These are phyloP conservation scores for Kwoniella shandongensis DNA, from an alignment of 768 basidiomycete genomes.

Conservation along the genomic window DNA sequence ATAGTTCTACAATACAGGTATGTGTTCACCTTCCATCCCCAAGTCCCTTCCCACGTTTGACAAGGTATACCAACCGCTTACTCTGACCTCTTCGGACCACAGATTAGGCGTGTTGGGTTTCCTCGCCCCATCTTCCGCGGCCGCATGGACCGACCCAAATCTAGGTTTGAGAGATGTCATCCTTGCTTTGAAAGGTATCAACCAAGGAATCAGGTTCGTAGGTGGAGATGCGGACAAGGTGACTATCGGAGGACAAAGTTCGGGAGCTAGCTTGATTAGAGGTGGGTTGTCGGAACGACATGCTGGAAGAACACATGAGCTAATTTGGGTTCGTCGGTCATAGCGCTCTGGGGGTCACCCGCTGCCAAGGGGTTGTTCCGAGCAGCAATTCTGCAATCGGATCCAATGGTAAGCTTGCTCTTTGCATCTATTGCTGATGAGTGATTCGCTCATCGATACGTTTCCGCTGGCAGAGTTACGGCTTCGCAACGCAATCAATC, in stretches of 20 bases:
- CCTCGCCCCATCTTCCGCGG: conserved; percentile 60
- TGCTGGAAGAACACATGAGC: background rate
- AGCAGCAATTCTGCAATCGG: conserved; percentile 78
- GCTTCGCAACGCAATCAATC: conserved; percentile 63
- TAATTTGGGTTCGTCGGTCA: background rate
- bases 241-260: conserved; percentile 78
- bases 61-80: background rate
- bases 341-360: conserved; percentile 69
- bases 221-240: conserved; percentile 64
- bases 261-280: conserved; percentile 74
- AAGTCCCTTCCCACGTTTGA: conserved; percentile 55
- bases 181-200: conserved; percentile 68
- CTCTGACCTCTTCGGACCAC: conserved; percentile 48
- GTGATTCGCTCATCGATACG: background rate
- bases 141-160: conserved; percentile 57
- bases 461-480: conserved; percentile 59
- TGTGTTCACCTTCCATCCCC: no score
- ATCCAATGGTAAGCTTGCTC: conserved; percentile 67
- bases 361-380: conserved; percentile 70
- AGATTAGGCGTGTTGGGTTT: conserved; percentile 62
- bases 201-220: conserved; percentile 62
- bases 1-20: conserved; percentile 80
- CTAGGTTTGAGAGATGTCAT: conserved; percentile 57
- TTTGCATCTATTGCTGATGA: background rate
- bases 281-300: conserved; percentile 28